These are phyloP conservation scores for Aspergillus ostianus DNA, from an alignment of 495 filamentous ascomycete species.

Conservation along the genomic window DNA sequence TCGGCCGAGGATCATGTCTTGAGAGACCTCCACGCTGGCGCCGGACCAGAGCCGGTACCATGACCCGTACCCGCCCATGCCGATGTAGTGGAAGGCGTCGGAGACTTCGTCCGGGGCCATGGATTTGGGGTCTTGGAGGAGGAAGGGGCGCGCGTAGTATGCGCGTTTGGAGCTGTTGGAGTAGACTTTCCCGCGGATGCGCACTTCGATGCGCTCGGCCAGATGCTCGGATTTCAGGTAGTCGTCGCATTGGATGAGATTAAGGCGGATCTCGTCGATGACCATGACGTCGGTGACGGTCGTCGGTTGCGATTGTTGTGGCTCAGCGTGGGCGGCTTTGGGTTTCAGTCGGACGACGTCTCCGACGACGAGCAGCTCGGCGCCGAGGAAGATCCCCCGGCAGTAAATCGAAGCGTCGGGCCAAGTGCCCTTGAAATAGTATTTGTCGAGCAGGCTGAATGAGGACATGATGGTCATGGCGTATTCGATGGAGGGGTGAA, in stretches of 20 bases:
- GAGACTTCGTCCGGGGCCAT: conserved; percentile 33
- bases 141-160: conserved; percentile 15
- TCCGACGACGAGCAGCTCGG: conserved; percentile 51
- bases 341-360: conserved; percentile 54
- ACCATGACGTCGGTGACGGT: conserved; percentile 51
- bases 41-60: conserved; percentile 49
- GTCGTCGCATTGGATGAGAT: conserved; percentile 43
- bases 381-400: conserved; percentile 55
- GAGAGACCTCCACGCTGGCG: conserved; percentile 42
- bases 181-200: conserved; percentile 50
- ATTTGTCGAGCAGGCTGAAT: conserved; percentile 50
- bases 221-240: conserved; percentile 41
- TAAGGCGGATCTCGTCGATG: conserved; percentile 47
- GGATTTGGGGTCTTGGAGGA: conserved; percentile 14
- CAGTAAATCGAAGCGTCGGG: conserved; percentile 50
- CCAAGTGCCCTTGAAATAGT: conserved; percentile 52
- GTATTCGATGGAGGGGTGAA: conserved; percentile 55
- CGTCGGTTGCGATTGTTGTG: neutral
- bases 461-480: conserved; percentile 54
- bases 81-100: conserved; percentile 36
- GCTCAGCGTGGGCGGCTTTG: conserved; percentile 13
- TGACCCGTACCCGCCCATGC: conserved; percentile 40
- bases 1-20: conserved; percentile 52
- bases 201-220: conserved; percentile 39
- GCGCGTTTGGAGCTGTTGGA: conserved; percentile 36